Conservation (phyloP, 2,329 filamentous ascomycete genomes). For the Colletotrichum incanum region DNA sequence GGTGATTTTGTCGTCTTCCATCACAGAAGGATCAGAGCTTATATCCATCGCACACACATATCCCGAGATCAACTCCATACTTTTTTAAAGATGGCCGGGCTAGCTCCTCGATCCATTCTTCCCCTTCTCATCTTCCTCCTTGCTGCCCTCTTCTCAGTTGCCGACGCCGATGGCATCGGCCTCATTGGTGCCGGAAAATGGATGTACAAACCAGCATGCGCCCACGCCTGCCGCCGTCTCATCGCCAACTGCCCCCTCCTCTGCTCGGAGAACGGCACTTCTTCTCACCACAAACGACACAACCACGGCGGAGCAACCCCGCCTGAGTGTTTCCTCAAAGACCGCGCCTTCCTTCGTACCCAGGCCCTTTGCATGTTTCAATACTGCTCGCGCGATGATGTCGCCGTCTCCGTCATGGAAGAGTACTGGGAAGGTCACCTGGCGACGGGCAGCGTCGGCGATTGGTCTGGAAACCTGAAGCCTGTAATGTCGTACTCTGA, state of each 20-base stretch:
- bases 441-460: conserved; percentile 49
- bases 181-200: conserved; percentile 54
- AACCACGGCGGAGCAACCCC: conserved; percentile 23
- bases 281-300: background rate
- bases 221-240: conserved; percentile 53
- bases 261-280: conserved; percentile 2
- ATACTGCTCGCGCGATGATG: conserved; percentile 46
- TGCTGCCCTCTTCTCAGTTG: background rate
- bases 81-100: background rate
- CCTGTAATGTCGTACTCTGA: conserved; percentile 47
- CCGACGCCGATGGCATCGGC: conserved; percentile 46
- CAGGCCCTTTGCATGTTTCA: conserved; percentile 53
- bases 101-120: background rate
- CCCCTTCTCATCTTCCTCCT: background rate
- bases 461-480: conserved; percentile 40
- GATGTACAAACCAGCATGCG: conserved; percentile 55
- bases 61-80: background rate
- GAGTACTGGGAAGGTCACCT: conserved; percentile 53
- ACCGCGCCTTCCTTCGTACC: conserved; percentile 50
- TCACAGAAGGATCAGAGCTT: background rate
- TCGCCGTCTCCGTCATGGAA: conserved; percentile 44
- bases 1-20: background rate
- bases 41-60: background rate
- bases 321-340: conserved; percentile 49
- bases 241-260: conserved; percentile 45